These are phyloP conservation scores for Cytospora paraplurivora DNA, from an alignment of 2,329 filamentous ascomycete genomes.

Conservation along the genomic window DNA sequence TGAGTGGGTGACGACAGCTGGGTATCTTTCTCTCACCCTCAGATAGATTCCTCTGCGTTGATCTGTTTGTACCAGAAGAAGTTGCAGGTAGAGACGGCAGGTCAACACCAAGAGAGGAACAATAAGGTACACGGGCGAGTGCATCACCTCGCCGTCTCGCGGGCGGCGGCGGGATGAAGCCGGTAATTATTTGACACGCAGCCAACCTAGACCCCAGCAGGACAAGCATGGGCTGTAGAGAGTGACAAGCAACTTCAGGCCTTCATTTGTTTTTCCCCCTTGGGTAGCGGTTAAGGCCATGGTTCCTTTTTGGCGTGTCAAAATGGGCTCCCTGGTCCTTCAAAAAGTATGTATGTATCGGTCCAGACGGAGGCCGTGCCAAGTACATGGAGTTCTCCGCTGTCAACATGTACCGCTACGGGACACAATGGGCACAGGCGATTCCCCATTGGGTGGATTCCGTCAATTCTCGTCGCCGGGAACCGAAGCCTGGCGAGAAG, in stretches of 20 bases:
- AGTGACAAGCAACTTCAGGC: constrained; percentile 1
- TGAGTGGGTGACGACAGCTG: constrained; percentile 5
- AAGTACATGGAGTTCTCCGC: constrained; percentile 8
- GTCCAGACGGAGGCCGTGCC: background rate
- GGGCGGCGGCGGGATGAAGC: constrained; percentile 9
- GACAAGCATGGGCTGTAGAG: background rate
- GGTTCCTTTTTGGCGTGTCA: constrained; percentile 19
- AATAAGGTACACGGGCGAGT: constrained; percentile 25
- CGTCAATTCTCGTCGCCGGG: constrained; percentile 13
- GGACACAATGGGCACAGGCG: background rate
- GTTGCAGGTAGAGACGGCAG: constrained; percentile 28
- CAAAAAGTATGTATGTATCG: constrained; percentile 6
- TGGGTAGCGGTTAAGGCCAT: background rate
- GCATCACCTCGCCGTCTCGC: constrained; percentile 19
- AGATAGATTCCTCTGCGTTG: constrained; percentile 17
- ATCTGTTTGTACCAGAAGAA: constrained; percentile 22
- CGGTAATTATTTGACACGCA: constrained; percentile 30
- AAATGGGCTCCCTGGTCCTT: background rate
- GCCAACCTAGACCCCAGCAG: constrained; percentile 19
- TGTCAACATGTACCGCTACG: constrained; percentile 3
- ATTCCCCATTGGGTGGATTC: constrained; percentile 22
- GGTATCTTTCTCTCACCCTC: constrained; percentile 21
- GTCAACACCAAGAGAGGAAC: constrained; percentile 17
- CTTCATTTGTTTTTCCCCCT: background rate
- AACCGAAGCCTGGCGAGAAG: constrained; percentile 11